A percentile compares a stretch with the other conserved stretches of the same genome.
Conservation (phyloP, 345 rosid species). For the Moricandia moricandioides region DNA sequence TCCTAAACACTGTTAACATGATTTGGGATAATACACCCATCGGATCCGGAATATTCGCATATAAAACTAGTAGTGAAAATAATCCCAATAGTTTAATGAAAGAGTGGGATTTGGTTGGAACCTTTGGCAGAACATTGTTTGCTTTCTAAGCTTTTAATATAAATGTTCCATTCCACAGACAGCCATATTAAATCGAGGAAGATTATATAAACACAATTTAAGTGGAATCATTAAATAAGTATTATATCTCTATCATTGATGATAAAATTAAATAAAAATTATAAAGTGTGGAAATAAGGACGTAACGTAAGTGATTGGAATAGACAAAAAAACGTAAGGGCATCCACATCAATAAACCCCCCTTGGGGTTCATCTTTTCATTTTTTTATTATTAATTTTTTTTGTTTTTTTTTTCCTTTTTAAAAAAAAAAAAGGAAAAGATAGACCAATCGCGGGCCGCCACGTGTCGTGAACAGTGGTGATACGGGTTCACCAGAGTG, state of each 20-base stretch:
- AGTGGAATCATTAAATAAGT: conserved; percentile 11
- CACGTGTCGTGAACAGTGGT: too few relatives aligned
- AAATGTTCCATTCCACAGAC: conserved; percentile 6
- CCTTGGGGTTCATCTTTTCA: too few relatives aligned
- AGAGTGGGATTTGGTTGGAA: conserved; percentile 68
- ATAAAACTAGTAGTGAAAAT: conserved; percentile 18
- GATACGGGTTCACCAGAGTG: too few relatives aligned
- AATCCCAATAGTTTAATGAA: conserved; percentile 33
- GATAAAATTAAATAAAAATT: background rate
- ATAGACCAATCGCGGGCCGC: too few relatives aligned
- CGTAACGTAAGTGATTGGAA: conserved; percentile 31
- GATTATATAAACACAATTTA: background rate
- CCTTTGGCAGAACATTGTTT: conserved; percentile 31
- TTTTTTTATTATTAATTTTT: too few relatives aligned
- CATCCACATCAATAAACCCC: too few relatives aligned
- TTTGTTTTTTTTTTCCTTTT: too few relatives aligned
- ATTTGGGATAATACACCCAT: conserved; percentile 1
- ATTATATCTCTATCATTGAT: background rate
- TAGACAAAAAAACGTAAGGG: conserved; percentile 9
- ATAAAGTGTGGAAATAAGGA: conserved; percentile 25
- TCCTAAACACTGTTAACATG: background rate
- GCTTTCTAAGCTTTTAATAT: conserved; percentile 19
- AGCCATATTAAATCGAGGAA: conserved; percentile 15
- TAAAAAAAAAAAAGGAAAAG: too few relatives aligned
- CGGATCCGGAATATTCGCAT: conserved; percentile 16